Percentiles rank a stretch among this genome's conserved stretches.
These are phyloP conservation scores for Ophiosphaerella herpotricha DNA, from an alignment of 2,329 filamentous ascomycete genomes.

Conservation along the genomic window DNA sequence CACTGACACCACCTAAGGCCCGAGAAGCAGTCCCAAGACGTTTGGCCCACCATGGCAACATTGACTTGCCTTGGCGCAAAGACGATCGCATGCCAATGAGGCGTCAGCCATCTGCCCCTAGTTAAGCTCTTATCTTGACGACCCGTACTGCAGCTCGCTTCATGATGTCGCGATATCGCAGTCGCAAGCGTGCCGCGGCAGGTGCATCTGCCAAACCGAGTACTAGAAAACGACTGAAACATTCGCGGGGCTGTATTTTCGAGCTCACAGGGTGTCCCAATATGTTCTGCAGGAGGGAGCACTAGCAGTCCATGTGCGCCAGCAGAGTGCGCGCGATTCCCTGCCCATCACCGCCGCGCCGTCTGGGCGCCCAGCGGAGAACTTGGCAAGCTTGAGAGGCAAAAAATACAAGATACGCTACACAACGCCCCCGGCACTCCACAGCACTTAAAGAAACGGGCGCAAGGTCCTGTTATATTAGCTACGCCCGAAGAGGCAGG, in stretches of 20 bases:
- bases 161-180: neutral
- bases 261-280: too few species aligned
- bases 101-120: slow-evolving; percentile 10
- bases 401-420: neutral
- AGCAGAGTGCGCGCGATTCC: neutral
- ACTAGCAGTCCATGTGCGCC: neutral
- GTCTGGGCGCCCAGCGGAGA: slow-evolving; percentile 17
- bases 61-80: slow-evolving; percentile 33
- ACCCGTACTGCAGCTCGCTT: neutral
- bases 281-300: too few species aligned
- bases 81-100: slow-evolving; percentile 20
- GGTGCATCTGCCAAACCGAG: too few species aligned
- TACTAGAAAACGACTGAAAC: too few species aligned
- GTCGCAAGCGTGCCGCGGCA: too few species aligned
- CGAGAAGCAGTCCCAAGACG: slow-evolving; percentile 13
- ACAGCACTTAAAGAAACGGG: slow-evolving; percentile 8
- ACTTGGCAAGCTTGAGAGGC: slow-evolving; percentile 2
- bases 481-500: slow-evolving; percentile 24
- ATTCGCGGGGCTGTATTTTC: too few species aligned
- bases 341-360: slow-evolving; percentile 8
- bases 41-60: slow-evolving; percentile 25
- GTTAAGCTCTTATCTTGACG: slow-evolving; percentile 21
- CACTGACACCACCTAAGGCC: slow-evolving; percentile 23
- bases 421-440: slow-evolving; percentile 8
- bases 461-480: neutral